Evolutionary conservation across 2,329 filamentous ascomycete genomes (phyloP).

Genomic region (Lithohypha guttulata): DNA sequence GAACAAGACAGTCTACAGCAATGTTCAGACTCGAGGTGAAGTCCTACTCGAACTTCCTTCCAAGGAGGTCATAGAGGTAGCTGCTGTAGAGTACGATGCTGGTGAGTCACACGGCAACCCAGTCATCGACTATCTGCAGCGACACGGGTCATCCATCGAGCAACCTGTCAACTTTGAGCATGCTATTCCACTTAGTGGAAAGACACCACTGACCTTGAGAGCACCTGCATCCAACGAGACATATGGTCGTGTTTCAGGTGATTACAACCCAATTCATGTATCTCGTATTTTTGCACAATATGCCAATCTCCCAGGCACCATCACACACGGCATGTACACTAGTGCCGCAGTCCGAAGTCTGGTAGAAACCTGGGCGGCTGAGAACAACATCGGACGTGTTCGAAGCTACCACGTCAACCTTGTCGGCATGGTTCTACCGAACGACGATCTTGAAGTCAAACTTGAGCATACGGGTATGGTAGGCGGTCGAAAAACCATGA

Average conservation of each 20-base stretch:
- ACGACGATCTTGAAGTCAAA: constrained; percentile 89
- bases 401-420: constrained; percentile 93
- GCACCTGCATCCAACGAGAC: constrained; percentile 95
- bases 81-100: constrained; percentile 91
- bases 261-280: constrained; percentile 98
- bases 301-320: constrained; percentile 88
- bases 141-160: constrained; percentile 83
- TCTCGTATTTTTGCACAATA: constrained; percentile 94
- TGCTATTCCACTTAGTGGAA: constrained; percentile 86
- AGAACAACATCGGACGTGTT: constrained; percentile 96
- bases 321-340: constrained; percentile 99
- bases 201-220: constrained; percentile 75
- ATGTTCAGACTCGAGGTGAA: constrained; percentile 81
- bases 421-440: constrained; percentile 97
- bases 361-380: constrained; percentile 96
- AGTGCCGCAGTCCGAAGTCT: constrained; percentile 91
- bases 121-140: constrained; percentile 88
- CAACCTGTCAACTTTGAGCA: constrained; percentile 97
- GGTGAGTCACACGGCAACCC: constrained; percentile 90
- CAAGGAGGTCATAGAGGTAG: constrained; percentile 94
- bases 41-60: constrained; percentile 89
- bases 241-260: constrained; percentile 92
- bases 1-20: constrained; percentile 85
- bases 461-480: constrained; percentile 97
- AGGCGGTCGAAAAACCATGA: constrained; percentile 96